Conservation (phyloP, 345 rosid species). For the Citrus reticulata region DNA sequence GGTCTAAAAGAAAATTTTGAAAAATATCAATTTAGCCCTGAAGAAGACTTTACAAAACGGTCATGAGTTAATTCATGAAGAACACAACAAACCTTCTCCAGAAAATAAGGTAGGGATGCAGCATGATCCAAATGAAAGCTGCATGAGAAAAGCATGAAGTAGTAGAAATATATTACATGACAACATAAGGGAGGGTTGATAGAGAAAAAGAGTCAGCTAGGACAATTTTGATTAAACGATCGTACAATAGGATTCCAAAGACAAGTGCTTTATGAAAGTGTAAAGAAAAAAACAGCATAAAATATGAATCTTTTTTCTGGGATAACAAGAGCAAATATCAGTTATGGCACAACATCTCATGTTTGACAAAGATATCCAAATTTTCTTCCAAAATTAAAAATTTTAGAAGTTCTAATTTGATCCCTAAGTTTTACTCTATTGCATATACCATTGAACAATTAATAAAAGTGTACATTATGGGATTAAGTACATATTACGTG, state of each 20-base stretch:
- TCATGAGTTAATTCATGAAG: neutral
- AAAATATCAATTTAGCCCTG: slow-evolving; percentile 5
- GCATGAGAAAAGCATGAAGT: slow-evolving; percentile 27
- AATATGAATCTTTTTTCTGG: too few species aligned
- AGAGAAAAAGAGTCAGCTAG: neutral
- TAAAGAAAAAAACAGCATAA: neutral
- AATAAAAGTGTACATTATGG: neutral
- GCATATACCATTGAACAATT: neutral
- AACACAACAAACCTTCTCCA: slow-evolving; percentile 69
- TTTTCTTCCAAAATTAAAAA: neutral
- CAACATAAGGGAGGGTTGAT: neutral
- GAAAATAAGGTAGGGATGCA: slow-evolving; percentile 91
- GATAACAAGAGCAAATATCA: neutral
- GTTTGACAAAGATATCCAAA: neutral
- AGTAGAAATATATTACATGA: neutral
- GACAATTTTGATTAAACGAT: neutral
- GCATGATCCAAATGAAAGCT: slow-evolving; percentile 99
- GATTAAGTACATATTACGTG: slow-evolving; percentile 51
- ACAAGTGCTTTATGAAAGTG: neutral
- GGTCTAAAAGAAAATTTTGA: slow-evolving; percentile 40
- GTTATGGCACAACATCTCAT: neutral
- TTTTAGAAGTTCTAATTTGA: neutral
- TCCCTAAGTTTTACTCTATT: neutral
- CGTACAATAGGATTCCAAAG: neutral
- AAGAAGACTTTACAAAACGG: neutral